A percentile compares a stretch with the other conserved stretches of the same genome.
These are phyloP conservation scores for Pseudocercospora fuligena DNA, from an alignment of 2,329 filamentous ascomycete species.

Conservation along the genomic window DNA sequence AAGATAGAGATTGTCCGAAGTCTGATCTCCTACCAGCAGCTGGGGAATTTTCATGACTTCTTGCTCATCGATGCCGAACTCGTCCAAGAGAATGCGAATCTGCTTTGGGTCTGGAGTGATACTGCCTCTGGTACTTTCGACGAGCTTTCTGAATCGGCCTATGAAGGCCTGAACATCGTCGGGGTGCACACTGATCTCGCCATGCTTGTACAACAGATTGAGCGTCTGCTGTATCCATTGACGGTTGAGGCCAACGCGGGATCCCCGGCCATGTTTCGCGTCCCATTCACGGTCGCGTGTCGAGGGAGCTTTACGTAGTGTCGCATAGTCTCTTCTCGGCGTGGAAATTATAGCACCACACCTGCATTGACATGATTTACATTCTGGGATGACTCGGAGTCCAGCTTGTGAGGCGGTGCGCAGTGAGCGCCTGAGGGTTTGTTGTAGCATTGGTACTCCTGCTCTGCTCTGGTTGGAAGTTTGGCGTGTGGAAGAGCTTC, in stretches of 20 bases:
- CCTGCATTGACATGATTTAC: conserved; percentile 26
- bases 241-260: no score
- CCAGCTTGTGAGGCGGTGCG: background rate
- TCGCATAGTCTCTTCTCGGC: conserved; percentile 7
- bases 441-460: conserved; percentile 26
- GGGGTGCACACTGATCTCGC: conserved; percentile 9
- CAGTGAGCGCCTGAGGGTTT: conserved; percentile 21
- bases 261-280: background rate
- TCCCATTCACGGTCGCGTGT: conserved; percentile 11
- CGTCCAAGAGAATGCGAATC: conserved; percentile 17
- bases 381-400: conserved; percentile 11
- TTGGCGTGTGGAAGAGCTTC: background rate
- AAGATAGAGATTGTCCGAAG: conserved; percentile 15
- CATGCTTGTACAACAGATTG: background rate
- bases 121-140: background rate
- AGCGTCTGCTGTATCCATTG: background rate
- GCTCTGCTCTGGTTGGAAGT: background rate
- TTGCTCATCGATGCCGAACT: conserved; percentile 7
- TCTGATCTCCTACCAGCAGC: conserved; percentile 12
- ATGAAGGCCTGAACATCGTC: conserved; percentile 21
- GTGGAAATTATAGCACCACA: conserved; percentile 19
- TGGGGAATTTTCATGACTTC: conserved; percentile 18
- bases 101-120: conserved; percentile 8
- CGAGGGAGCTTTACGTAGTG: conserved; percentile 21
- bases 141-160: conserved; percentile 15